phyloP scores from a whole-genome alignment of 257 asterid species.

The Solanum peruvianum region DNA sequence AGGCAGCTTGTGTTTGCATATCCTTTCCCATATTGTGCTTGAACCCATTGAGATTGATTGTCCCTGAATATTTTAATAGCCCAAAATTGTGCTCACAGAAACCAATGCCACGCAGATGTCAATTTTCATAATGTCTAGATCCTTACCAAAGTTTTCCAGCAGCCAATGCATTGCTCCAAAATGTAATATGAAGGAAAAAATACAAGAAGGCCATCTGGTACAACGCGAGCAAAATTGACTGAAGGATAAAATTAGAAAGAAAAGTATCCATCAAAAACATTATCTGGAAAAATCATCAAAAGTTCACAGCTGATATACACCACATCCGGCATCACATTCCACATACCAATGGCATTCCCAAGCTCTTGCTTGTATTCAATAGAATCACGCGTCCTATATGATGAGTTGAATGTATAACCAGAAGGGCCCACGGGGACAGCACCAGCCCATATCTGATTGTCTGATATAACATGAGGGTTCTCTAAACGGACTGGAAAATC shows the following conservation, averaged over 20 bases:
- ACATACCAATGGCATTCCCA: conserved; percentile 97
- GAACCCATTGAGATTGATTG: conserved; percentile 44
- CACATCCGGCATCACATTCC: neutral
- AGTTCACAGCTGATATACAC: neutral
- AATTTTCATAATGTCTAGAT: neutral
- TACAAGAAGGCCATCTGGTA: conserved; percentile 95
- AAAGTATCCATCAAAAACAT: conserved; percentile 1
- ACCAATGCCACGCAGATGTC: neutral
- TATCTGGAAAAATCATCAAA: neutral
- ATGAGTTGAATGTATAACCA: conserved; percentile 82
- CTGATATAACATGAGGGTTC: conserved; percentile 97
- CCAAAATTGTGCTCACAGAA: neutral
- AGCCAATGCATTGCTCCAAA: conserved; percentile 74
- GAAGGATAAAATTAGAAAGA: conserved; percentile 12
- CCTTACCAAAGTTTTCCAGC: conserved; percentile 82
- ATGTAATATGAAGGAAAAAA: conserved; percentile 92
- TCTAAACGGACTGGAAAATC: conserved; percentile 91
- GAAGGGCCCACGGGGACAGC: conserved; percentile 90
- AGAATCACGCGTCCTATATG: conserved; percentile 79
- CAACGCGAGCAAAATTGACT: conserved; percentile 96
- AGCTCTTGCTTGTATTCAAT: conserved; percentile 85
- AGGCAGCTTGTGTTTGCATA: conserved; percentile 85
- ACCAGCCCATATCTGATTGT: conserved; percentile 91
- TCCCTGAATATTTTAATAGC: conserved; percentile 31
- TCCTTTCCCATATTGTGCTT: conserved; percentile 89